Evolutionary conservation across 164 flowering plant genomes (phyloP).

Genomic region (Taxillus chinensis): DNA sequence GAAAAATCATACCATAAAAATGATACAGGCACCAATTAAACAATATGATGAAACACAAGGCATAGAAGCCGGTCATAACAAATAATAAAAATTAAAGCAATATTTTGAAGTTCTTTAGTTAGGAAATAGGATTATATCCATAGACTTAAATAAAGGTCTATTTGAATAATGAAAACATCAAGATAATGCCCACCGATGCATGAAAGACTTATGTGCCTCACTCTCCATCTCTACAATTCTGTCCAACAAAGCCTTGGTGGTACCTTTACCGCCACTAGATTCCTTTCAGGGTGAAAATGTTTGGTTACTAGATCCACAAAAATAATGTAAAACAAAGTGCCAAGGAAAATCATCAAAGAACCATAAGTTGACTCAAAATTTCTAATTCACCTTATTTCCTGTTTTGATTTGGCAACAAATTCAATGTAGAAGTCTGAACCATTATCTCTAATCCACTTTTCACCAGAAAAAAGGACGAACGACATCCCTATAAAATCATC

Average conservation of each 20-base stretch:
- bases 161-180: neutral
- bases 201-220: conserved; percentile 93
- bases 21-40: too few species aligned
- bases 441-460: conserved; percentile 71
- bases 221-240: conserved; percentile 71
- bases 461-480: conserved; percentile 70
- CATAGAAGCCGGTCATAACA: neutral
- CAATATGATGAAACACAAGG: neutral
- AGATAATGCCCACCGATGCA: conserved; percentile 73
- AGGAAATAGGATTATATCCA: neutral
- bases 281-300: conserved; percentile 28
- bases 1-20: too few species aligned
- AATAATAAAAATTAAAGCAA: neutral
- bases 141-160: neutral
- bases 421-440: conserved; percentile 79
- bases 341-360: neutral
- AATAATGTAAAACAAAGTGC: neutral
- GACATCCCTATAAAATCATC: conserved; percentile 71
- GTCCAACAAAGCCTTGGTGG: conserved; percentile 72
- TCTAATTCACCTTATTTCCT: conserved; percentile 46
- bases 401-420: conserved; percentile 29
- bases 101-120: neutral
- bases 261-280: conserved; percentile 77
- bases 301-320: conserved; percentile 4
- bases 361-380: neutral